A percentile compares a stretch with the other conserved stretches of the same genome.
These are phyloP conservation scores for Saturnispora ahearnii DNA, from an alignment of 805 yeast genomes.

Conservation along the genomic window DNA sequence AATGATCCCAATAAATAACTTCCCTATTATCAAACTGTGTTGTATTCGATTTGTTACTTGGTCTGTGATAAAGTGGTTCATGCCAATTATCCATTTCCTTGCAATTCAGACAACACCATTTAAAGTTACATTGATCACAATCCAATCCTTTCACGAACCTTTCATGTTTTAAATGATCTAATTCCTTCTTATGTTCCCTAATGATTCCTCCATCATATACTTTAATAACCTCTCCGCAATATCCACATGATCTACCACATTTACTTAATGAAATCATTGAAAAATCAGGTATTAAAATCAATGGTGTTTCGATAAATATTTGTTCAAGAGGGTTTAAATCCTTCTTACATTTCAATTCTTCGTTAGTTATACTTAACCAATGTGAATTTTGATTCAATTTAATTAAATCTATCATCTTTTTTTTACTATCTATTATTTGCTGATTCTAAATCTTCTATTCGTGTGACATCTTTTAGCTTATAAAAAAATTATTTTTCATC, in stretches of 20 bases:
- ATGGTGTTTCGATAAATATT: conserved; percentile 25
- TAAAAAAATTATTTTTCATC: neutral
- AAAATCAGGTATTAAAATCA: conserved; percentile 20
- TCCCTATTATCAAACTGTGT: conserved; percentile 15
- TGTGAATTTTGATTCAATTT: neutral
- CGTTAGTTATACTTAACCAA: neutral
- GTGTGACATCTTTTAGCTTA: neutral
- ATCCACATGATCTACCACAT: conserved; percentile 26
- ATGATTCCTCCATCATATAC: conserved; percentile 25
- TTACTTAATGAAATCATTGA: conserved; percentile 21
- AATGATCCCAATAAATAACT: conserved; percentile 17
- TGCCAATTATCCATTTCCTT: conserved; percentile 23
- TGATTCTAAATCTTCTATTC: neutral
- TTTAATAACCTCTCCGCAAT: conserved; percentile 27
- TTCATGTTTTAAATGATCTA: conserved; percentile 19
- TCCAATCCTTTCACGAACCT: conserved; percentile 26
- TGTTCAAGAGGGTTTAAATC: conserved; percentile 14
- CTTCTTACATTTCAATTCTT: neutral
- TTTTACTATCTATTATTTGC: neutral
- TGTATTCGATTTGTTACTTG: conserved; percentile 24
- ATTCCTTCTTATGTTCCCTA: conserved; percentile 14
- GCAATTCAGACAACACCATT: conserved; percentile 27
- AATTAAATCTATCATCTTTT: neutral
- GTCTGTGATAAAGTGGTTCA: conserved; percentile 21
- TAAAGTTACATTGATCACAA: conserved; percentile 22